phyloP scores from a whole-genome alignment of 768 basidiomycete species.

The Panaeolus cyanescens region DNA sequence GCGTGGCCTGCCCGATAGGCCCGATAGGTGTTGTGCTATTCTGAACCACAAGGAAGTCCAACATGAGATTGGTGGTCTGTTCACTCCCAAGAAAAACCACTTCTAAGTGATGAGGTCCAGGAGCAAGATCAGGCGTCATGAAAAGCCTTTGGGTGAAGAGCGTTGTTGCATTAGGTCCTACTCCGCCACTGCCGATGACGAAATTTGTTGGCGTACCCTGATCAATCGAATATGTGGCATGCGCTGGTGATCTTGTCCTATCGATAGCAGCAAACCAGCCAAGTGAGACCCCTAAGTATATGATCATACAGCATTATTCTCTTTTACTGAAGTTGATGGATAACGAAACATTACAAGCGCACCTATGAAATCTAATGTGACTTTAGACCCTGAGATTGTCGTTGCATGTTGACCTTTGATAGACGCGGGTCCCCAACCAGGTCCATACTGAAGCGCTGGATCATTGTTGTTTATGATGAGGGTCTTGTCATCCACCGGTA shows the following conservation, averaged over 20 bases:
- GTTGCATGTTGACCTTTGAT: slow-evolving; percentile 16
- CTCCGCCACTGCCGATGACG: slow-evolving; percentile 17
- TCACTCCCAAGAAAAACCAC: slow-evolving; percentile 23
- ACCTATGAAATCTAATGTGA: slow-evolving; percentile 21
- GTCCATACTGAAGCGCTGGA: slow-evolving; percentile 16
- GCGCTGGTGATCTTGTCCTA: slow-evolving; percentile 8
- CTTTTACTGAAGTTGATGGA: background rate
- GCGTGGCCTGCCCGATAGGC: background rate
- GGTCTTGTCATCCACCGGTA: slow-evolving; percentile 5
- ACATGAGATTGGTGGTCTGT: slow-evolving; percentile 20
- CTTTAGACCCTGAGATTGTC: slow-evolving; percentile 6
- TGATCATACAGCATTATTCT: slow-evolving; percentile 14
- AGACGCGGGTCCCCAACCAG: slow-evolving; percentile 14
- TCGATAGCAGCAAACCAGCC: slow-evolving; percentile 18
- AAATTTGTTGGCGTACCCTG: slow-evolving; percentile 12
- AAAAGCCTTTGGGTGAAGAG: slow-evolving; percentile 23
- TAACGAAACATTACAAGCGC: background rate
- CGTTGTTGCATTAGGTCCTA: slow-evolving; percentile 10
- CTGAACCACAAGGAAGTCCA: slow-evolving; percentile 12
- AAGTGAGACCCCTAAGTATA: slow-evolving; percentile 16
- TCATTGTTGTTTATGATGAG: slow-evolving; percentile 17
- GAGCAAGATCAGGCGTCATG: slow-evolving; percentile 13
- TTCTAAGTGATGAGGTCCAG: slow-evolving; percentile 19
- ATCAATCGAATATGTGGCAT: slow-evolving; percentile 23
- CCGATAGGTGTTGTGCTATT: background rate